Evolutionary conservation across 768 basidiomycete species (phyloP).

Genomic region (Floccularia luteovirens): DNA sequence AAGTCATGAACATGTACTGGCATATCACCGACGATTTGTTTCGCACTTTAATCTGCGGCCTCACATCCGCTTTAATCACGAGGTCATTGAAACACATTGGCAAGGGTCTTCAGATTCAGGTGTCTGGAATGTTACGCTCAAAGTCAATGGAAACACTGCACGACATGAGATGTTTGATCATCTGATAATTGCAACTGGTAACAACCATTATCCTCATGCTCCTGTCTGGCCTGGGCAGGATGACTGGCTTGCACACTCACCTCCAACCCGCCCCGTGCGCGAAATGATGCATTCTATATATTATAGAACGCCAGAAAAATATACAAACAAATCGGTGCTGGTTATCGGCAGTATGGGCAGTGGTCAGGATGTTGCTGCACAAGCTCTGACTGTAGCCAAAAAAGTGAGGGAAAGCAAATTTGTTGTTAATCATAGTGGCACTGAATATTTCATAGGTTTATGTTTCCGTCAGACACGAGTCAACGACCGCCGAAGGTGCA

Average conservation of each 20-base stretch:
- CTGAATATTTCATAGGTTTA: conserved; percentile 12
- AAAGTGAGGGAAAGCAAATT: conserved; percentile 25
- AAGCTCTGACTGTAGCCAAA: conserved; percentile 28
- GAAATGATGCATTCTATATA: conserved; percentile 45
- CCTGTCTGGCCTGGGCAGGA: conserved; percentile 39
- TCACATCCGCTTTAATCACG: conserved; percentile 34
- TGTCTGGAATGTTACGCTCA: conserved; percentile 35
- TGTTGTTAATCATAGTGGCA: background rate
- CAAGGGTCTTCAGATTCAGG: conserved; percentile 26
- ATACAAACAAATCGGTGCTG: conserved; percentile 33
- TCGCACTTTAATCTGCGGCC: conserved; percentile 26
- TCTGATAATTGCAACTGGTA: conserved; percentile 48
- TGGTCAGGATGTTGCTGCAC: conserved; percentile 38
- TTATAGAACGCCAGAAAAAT: conserved; percentile 39
- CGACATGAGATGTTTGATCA: conserved; percentile 35
- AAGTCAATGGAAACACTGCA: conserved; percentile 12
- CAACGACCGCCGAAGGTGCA: conserved; percentile 15
- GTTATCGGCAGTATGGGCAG: conserved; percentile 39
- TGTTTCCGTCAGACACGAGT: conserved; percentile 22
- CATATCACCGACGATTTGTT: conserved; percentile 40
- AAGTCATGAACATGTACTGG: conserved; percentile 31
- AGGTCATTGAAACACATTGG: conserved; percentile 36
- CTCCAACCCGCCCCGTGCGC: conserved; percentile 14
- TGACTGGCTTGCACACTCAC: conserved; percentile 31
- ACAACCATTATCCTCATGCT: conserved; percentile 42